phyloP scores from a whole-genome alignment of 306 rosid genomes.

The Rubus idaeus region DNA sequence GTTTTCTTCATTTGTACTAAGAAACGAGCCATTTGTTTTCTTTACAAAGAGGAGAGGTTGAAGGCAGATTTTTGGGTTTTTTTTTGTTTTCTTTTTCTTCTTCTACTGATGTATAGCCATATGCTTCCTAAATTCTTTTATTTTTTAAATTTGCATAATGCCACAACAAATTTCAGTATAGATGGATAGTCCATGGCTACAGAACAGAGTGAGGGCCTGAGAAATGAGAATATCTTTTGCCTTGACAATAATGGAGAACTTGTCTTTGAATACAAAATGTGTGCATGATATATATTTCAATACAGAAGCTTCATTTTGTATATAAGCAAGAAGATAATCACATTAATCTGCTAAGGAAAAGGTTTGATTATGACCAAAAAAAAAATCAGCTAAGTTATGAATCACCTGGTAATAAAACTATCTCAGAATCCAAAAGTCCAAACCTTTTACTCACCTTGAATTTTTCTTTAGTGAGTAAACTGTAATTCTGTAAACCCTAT shows the following conservation, averaged over 20 bases:
- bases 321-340: background rate
- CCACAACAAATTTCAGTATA: constrained; percentile 8
- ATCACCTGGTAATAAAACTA: background rate
- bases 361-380: too few relatives aligned
- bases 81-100: background rate
- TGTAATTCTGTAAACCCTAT: background rate
- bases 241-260: background rate
- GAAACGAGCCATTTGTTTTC: constrained; percentile 22
- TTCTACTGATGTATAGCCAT: constrained; percentile 30
- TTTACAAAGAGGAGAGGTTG: constrained; percentile 26
- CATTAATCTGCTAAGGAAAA: too few relatives aligned
- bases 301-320: background rate
- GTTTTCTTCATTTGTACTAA: constrained; percentile 29
- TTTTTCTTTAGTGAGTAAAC: background rate
- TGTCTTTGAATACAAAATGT: background rate
- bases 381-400: background rate
- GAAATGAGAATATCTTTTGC: background rate
- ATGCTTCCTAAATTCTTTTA: constrained; percentile 11
- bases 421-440: background rate
- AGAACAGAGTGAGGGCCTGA: constrained; percentile 8
- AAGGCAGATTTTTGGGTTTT: constrained; percentile 24
- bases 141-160: constrained; percentile 10
- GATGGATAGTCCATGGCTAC: constrained; percentile 8
- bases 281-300: background rate
- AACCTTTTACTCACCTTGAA: too few relatives aligned